Conservation (phyloP, 805 yeast genomes). For the Nakazawaea anatomiae region DNA sequence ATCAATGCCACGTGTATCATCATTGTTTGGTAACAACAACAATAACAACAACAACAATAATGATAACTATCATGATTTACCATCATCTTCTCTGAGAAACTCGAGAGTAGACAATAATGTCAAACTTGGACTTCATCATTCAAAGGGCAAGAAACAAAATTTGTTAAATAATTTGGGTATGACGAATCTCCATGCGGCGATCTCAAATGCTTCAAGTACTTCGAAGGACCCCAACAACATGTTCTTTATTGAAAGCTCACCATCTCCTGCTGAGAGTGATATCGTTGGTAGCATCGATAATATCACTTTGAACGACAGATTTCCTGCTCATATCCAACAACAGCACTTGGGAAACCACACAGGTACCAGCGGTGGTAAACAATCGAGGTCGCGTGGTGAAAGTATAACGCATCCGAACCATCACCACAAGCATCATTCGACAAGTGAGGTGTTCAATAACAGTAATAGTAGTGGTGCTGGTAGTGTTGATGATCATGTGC, state of each 20-base stretch:
- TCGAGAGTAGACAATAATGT: background rate
- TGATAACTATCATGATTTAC: background rate
- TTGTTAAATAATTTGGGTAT: slow-evolving; percentile 9
- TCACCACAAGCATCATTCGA: no score
- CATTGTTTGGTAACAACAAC: background rate
- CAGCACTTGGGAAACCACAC: background rate
- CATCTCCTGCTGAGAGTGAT: slow-evolving; percentile 20
- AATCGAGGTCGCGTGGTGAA: background rate
- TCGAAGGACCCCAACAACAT: slow-evolving; percentile 14
- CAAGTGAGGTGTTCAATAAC: no score
- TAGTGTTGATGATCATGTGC: no score
- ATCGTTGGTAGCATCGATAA: slow-evolving; percentile 12
- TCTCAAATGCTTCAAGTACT: background rate
- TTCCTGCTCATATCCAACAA: background rate
- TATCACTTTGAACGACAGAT: slow-evolving; percentile 6
- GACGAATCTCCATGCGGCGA: slow-evolving; percentile 5
- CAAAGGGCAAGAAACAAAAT: background rate
- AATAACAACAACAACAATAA: background rate
- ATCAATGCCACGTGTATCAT: slow-evolving; percentile 11
- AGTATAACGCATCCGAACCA: background rate
- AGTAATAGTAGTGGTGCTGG: background rate
- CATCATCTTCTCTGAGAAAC: background rate
- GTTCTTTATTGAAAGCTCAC: slow-evolving; percentile 27
- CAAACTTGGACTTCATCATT: background rate
- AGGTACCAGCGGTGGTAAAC: background rate